A percentile compares a stretch with the other conserved stretches of the same genome.
Conservation (phyloP, 495 filamentous ascomycete genomes). For the Talaromyces thailandensis region DNA sequence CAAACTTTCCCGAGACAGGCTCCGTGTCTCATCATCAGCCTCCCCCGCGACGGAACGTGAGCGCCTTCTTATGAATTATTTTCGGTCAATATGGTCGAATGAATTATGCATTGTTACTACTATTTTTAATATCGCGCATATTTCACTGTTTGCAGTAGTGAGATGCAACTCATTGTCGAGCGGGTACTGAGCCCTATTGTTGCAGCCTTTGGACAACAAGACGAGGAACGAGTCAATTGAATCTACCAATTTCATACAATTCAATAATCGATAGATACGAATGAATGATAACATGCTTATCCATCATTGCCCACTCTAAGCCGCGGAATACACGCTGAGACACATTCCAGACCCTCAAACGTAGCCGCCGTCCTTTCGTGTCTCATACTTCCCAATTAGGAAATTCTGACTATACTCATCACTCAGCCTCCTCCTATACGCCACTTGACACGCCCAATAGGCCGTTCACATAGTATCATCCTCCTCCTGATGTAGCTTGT, state of each 20-base stretch:
- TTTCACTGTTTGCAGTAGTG: neutral
- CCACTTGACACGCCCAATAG: neutral
- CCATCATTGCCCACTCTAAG: neutral
- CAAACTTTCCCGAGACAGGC: neutral
- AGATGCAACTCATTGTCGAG: neutral
- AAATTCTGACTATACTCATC: neutral
- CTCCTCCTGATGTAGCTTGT: neutral
- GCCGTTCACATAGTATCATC: neutral
- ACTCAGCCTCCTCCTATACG: neutral
- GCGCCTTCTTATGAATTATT: neutral
- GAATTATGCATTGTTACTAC: neutral
- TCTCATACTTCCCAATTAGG: neutral
- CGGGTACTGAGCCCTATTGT: neutral
- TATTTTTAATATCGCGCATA: neutral
- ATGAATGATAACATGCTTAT: neutral
- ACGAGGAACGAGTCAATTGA: neutral
- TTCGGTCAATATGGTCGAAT: neutral
- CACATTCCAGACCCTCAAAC: neutral
- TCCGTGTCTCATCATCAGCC: neutral
- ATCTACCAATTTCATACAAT: neutral
- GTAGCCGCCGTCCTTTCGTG: neutral
- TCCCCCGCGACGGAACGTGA: neutral
- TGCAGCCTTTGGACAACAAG: neutral
- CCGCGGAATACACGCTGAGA: neutral
- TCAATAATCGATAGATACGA: neutral